Base-by-base conservation (phyloP, 2,329 filamentous ascomycete species). In the Aspergillus cejpii region DNA sequence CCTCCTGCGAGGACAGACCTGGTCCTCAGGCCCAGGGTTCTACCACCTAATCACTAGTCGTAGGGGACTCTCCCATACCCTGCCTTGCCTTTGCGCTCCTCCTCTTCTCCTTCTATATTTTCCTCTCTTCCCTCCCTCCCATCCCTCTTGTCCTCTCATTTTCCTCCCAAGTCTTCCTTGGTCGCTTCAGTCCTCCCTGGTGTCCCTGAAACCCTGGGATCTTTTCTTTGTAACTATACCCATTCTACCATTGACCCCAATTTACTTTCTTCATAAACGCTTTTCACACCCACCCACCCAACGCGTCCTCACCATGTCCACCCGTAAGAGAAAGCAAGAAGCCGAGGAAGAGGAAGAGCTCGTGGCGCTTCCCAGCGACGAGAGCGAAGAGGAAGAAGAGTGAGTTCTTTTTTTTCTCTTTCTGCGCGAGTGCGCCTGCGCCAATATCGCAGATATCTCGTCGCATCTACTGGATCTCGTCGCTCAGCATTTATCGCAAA, bases 381-480 rank as follows among this genome's bases (percentile, higher is more conserved):
- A 74, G 37, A 71, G 72, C 24, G 71, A 72, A 48, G 73, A 73
- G 46, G 72, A 74, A 64, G 72, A 74, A 56, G 72, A 74, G 70
- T 72, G 62, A 66, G 66, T 60, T n/a, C 21, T 41, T 41, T 21
- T 37, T 40, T 47, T 50, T 51, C 14, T 5, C 12, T 20, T 38
- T 17, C 10, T 24, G 23, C 23, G 23, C 23, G 23, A 5, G 4
- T 24, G 23, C 23, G 23, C 4, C 23, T 24, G 8, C 23, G 23
- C 23, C 23, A 8, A n/a, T n/a, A n/a, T n/a, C n/a, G n/a, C n/a
- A n/a, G n/a, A n/a, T n/a, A n/a, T n/a, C n/a, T 5, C 28, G 28
- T 31, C 14, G 28, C 28, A 31, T 15, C 28, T 15, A 2, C 2
- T 8, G 6, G 7, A 6, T 15, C 5, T n/a, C 28, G 10, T 31